Base-by-base conservation (phyloP, 352 stramenopile species). In the Pythium dissimile region DNA sequence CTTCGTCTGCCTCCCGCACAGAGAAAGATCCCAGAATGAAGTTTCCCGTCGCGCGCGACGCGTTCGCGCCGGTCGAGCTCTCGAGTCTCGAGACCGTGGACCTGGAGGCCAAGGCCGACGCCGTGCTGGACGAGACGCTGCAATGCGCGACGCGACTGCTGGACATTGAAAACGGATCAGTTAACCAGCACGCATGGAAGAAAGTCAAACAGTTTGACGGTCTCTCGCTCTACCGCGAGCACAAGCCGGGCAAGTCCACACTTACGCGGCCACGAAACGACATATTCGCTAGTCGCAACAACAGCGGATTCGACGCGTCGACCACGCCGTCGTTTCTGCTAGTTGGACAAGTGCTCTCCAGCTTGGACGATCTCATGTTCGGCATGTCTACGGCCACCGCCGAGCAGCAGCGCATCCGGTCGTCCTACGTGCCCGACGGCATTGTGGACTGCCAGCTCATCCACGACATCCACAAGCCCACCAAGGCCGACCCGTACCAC, bases 341-440 rank as follows among this genome's bases (percentile, higher is more conserved):
- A 32, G 53, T 83, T 13, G 80, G 80, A 10, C 74, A 75, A 6
- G 45, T 88, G n/a, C 56, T 71, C 5, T 75, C 77, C 10, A 67
- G 54, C n/a, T 54, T 90, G 30, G 73, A 90, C 24, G 78, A 88
- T 49, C 54, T 85, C 46, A 83, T 90, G 73, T 88, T 83, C 53
- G 76, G 72, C n/a, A 31, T 69, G 12, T 62, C 72, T 24, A 66
- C 71, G 24, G 65, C 67, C 16, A 70, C 71, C 21, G 67, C 79
- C 15, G 69, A 75, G 20, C 61, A 66, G 9, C 81, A 86, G 45
- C 66, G 73, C 31, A 68, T 87, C 47, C 80, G 81, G 47, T 76
- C 74, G 15, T 72, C 65, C 1, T 82, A 68, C 56, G 71, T 67
- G 12, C 64, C 78, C 16, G 75, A 89, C 54, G 71, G 69, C 12